Conservation (phyloP, 2,329 filamentous ascomycete species). For the Scopulariopsis brevicaulis region DNA sequence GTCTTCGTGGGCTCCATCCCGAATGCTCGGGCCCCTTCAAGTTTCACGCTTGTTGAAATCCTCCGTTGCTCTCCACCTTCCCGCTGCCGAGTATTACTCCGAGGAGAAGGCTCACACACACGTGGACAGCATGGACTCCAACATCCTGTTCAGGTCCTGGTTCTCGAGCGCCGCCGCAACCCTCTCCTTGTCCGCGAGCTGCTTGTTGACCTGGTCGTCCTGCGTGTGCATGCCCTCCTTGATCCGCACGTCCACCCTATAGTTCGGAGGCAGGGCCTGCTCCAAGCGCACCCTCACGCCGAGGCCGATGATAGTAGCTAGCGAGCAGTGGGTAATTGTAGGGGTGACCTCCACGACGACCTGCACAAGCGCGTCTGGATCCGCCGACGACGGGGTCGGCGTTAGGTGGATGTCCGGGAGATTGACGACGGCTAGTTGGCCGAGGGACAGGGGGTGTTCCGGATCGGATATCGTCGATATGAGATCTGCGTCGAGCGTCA, state of each 20-base stretch:
- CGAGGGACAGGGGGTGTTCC: slow-evolving; percentile 89
- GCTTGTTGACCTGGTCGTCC: slow-evolving; percentile 93
- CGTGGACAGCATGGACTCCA: slow-evolving; percentile 88
- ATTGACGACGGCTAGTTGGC: slow-evolving; percentile 88
- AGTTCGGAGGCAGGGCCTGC: slow-evolving; percentile 81
- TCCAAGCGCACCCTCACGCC: slow-evolving; percentile 87
- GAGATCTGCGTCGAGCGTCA: slow-evolving; percentile 51
- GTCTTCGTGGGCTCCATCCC: no score
- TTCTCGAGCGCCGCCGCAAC: slow-evolving; percentile 94
- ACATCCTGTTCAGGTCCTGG: slow-evolving; percentile 72
- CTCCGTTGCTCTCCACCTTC: background rate
- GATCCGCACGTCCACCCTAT: slow-evolving; percentile 83
- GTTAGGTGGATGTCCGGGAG: slow-evolving; percentile 82
- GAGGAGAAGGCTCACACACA: slow-evolving; percentile 42
- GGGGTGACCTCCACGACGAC: slow-evolving; percentile 88
- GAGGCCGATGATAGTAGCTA: slow-evolving; percentile 91
- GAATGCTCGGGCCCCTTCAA: background rate
- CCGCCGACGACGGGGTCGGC: slow-evolving; percentile 13
- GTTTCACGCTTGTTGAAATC: background rate
- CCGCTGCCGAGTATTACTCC: background rate
- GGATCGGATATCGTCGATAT: slow-evolving; percentile 93
- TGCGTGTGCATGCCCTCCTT: slow-evolving; percentile 95
- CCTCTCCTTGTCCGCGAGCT: slow-evolving; percentile 90
- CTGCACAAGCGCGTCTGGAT: slow-evolving; percentile 47
- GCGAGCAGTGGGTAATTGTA: slow-evolving; percentile 91